Conservation (phyloP, 2,329 filamentous ascomycete genomes). For the Metarhizium sp. region DNA sequence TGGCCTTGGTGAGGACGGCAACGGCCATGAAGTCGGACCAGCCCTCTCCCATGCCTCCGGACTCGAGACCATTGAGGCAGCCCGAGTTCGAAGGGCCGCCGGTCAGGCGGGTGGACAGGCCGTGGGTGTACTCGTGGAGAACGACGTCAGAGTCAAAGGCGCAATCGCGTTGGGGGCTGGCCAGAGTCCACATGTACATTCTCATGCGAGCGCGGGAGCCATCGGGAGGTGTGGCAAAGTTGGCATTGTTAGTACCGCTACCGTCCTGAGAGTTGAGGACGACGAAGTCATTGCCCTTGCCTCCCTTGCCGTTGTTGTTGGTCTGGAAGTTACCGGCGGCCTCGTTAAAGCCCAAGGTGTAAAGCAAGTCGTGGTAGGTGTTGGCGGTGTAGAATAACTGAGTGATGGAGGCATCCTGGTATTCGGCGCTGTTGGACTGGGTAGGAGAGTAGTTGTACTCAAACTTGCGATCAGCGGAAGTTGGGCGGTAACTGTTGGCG, state of each 20-base stretch:
- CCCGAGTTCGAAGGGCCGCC: conserved; percentile 44
- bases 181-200: conserved; percentile 47
- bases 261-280: conserved; percentile 50
- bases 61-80: conserved; percentile 37
- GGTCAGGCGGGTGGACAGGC: conserved; percentile 47
- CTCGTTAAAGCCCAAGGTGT: conserved; percentile 48
- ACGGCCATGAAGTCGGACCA: conserved; percentile 49
- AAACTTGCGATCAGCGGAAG: conserved; percentile 32
- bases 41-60: conserved; percentile 49
- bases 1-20: conserved; percentile 35
- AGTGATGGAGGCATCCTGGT: conserved; percentile 44
- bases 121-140: conserved; percentile 50
- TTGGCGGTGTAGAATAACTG: conserved; percentile 55
- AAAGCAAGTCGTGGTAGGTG: conserved; percentile 49
- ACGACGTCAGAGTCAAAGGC: conserved; percentile 51
- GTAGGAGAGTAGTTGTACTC: conserved; percentile 31
- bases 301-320: conserved; percentile 46
- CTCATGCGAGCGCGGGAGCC: conserved; percentile 43
- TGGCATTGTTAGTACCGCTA: conserved; percentile 44
- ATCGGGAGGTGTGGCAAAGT: conserved; percentile 46
- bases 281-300: conserved; percentile 40
- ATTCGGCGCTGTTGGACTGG: conserved; percentile 26
- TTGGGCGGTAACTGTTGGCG: conserved; percentile 35
- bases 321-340: conserved; percentile 49
- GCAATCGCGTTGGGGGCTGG: conserved; percentile 40